Base-by-base conservation (phyloP, 306 rosid species). In the Castanea mollissima region DNA sequence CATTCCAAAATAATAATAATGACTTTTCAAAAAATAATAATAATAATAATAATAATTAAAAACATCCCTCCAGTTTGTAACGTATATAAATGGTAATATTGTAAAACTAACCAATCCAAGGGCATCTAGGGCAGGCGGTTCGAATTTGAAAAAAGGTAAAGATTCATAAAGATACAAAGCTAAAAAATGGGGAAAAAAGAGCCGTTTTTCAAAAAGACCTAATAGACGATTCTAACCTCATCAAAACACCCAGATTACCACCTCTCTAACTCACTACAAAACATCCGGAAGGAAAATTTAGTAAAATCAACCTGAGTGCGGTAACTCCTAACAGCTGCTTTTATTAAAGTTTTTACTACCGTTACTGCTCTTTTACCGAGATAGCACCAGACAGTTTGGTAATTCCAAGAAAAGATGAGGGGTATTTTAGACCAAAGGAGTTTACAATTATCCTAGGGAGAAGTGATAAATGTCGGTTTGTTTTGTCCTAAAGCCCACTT, bases 381-480 rank as follows among this genome's bases (percentile, higher is more conserved):
- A 49, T 49, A 1, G 54, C 5, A 65, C 15, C 65, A 34, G 79
- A 58, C 10, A 57, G 20, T 41, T 18, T 8, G 12, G 73, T 7
- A 5, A 69, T 60, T 16, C 7, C 6, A 31, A 5, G 0, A 29
- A 56, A 34, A 34, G 11, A 2, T 13, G 1, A 56, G 41, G 83
- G 84, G 2, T 18, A 76, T n/a, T 62, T 38, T 54, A 65, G 79
- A 65, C n/a, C 12, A 41, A 41, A 41, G 11, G 46, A 41, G 46
- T 7, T 41, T 41, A 41, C 21, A 51, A 55, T 64, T 55, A 63
- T 84, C 70, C 62, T 67, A 16, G 76, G 71, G 69, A 14, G 5
- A 25, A 27, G 67, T 18, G 76, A 71, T 1, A 31, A 69, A 10
- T 62, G 87, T 79, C 87, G 87, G 84, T 76, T 55, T 71, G 76